Conservation (phyloP, 2,329 filamentous ascomycete genomes). For the Fusarium robinianum region DNA sequence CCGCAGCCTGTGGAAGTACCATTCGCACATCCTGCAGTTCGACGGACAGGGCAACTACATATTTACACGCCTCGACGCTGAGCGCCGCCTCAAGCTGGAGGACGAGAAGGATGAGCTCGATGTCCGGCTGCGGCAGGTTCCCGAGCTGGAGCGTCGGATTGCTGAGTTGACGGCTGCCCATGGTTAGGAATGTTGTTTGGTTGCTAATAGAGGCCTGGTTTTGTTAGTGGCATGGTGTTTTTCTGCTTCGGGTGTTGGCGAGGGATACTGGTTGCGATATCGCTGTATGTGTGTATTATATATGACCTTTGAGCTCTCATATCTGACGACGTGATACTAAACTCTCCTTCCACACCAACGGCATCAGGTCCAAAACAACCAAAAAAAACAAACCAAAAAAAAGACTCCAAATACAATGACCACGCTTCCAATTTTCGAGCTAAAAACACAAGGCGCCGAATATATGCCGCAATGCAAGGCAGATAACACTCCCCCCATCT, state of each 20-base stretch:
- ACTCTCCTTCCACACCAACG: too few species aligned
- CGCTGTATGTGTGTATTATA: background rate
- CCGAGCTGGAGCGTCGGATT: conserved; percentile 84
- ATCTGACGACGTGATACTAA: too few species aligned
- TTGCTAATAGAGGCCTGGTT: too few species aligned
- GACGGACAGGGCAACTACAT: conserved; percentile 91
- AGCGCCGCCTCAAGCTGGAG: conserved; percentile 81
- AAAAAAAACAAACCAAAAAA: too few species aligned
- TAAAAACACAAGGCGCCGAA: too few species aligned
- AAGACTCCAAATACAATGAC: too few species aligned
- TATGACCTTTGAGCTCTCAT: too few species aligned
- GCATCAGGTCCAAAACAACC: too few species aligned
- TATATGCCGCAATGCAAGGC: too few species aligned
- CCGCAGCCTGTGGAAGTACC: conserved; percentile 93
- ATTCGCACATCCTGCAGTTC: conserved; percentile 92
- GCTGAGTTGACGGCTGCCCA: conserved; percentile 69
- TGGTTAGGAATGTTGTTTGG: conserved; percentile 10
- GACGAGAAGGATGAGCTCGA: conserved; percentile 97
- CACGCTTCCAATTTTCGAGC: background rate
- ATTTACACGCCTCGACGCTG: conserved; percentile 88
- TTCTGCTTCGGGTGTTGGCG: too few species aligned
- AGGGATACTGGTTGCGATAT: too few species aligned
- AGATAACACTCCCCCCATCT: too few species aligned
- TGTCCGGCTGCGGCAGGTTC: conserved; percentile 79
- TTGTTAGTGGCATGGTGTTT: conserved; percentile 3